Conservation (phyloP, 768 basidiomycete genomes). For the Cystofilobasidium capitatum region DNA sequence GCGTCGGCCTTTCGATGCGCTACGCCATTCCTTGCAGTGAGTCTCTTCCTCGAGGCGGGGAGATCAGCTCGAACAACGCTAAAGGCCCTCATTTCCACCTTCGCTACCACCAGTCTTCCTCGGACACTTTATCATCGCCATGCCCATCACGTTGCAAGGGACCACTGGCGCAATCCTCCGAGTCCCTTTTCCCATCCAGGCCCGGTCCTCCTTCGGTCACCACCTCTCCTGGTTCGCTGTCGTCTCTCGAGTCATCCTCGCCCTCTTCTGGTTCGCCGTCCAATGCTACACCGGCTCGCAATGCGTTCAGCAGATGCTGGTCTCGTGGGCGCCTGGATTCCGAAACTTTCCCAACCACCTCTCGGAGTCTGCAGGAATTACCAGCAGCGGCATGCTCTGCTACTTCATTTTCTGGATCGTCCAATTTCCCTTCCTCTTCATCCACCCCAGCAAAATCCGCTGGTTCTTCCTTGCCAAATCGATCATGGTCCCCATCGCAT, state of each 20-base stretch:
- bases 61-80: no score
- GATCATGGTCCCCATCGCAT: constrained; percentile 55
- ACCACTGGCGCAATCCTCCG: constrained; percentile 19
- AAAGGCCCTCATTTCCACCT: neutral
- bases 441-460: constrained; percentile 64
- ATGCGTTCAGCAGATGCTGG: constrained; percentile 7
- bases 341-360: constrained; percentile 32
- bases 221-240: constrained; percentile 23
- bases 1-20: neutral
- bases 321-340: constrained; percentile 27
- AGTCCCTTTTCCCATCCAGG: constrained; percentile 24
- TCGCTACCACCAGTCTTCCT: constrained; percentile 11
- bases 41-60: no score
- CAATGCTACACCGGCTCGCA: constrained; percentile 23
- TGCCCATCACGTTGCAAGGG: constrained; percentile 18
- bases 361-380: constrained; percentile 31
- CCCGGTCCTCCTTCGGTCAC: constrained; percentile 20
- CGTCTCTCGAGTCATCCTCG: constrained; percentile 22
- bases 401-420: constrained; percentile 31
- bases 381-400: constrained; percentile 28
- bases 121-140: constrained; percentile 23
- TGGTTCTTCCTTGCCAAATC: constrained; percentile 64
- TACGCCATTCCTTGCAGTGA: constrained; percentile 3
- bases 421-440: constrained; percentile 25
- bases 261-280: constrained; percentile 22